phyloP scores from a whole-genome alignment of 805 yeast genomes.

The Lipomyces yamanashiensis region DNA sequence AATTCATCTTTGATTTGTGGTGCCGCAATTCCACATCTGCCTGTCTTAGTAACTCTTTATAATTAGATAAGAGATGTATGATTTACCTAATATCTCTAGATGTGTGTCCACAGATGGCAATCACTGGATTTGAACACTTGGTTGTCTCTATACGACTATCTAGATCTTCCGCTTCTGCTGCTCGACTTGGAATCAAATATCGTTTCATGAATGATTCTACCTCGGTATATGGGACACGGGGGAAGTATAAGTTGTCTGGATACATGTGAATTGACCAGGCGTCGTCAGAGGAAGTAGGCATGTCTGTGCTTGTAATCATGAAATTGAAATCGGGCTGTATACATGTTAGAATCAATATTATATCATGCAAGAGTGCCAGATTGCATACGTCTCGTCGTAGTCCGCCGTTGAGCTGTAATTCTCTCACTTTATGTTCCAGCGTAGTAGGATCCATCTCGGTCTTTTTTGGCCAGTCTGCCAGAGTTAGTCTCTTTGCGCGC shows the following conservation, averaged over 20 bases:
- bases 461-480: conserved; percentile 49
- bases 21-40: conserved; percentile 69
- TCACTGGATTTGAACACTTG: conserved; percentile 39
- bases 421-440: conserved; percentile 17
- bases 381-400: conserved; percentile 27
- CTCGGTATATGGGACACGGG: conserved; percentile 32
- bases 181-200: conserved; percentile 31
- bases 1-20: conserved; percentile 62
- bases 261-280: conserved; percentile 51
- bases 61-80: not conserved
- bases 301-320: conserved; percentile 29
- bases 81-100: conserved; percentile 54
- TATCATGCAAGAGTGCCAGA: not conserved
- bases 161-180: conserved; percentile 42
- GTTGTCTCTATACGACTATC: conserved; percentile 16
- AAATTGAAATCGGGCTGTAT: conserved; percentile 29
- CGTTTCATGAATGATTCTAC: conserved; percentile 23
- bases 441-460: conserved; percentile 48
- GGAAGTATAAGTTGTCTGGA: conserved; percentile 55
- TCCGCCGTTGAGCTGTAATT: conserved; percentile 14
- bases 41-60: too few relatives aligned
- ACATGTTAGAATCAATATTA: not conserved
- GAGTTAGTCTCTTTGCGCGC: not conserved
- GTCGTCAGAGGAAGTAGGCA: conserved; percentile 6
- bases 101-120: conserved; percentile 69